Percentiles rank a stretch among this genome's conserved stretches.
phyloP scores from a whole-genome alignment of 495 filamentous ascomycete genomes.

The Choiromyces venosus region DNA sequence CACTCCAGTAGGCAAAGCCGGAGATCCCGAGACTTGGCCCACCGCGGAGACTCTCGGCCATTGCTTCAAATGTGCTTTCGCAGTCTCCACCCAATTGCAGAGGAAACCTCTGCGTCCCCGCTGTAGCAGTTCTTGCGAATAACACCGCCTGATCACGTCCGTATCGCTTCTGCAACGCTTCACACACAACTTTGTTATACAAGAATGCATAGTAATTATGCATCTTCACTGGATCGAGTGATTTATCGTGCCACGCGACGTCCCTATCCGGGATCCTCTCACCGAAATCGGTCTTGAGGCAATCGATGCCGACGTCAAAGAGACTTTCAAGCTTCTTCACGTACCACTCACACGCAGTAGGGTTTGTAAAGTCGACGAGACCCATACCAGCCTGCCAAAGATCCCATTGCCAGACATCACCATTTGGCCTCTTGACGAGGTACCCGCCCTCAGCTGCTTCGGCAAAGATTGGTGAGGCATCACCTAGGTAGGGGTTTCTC shows the following conservation, averaged over 20 bases:
- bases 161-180: constrained; percentile 55
- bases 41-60: constrained; percentile 68
- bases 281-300: constrained; percentile 70
- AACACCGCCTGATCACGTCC: constrained; percentile 57
- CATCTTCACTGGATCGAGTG: constrained; percentile 58
- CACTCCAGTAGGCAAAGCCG: constrained; percentile 64
- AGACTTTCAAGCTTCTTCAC: constrained; percentile 53
- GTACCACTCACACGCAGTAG: constrained; percentile 59
- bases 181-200: constrained; percentile 66
- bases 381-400: constrained; percentile 72
- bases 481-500: constrained; percentile 67
- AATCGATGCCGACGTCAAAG: constrained; percentile 61
- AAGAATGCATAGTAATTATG: constrained; percentile 70
- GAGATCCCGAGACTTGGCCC: constrained; percentile 60
- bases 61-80: constrained; percentile 65
- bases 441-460: constrained; percentile 62
- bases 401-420: constrained; percentile 69
- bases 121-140: constrained; percentile 62
- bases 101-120: constrained; percentile 63
- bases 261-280: constrained; percentile 62
- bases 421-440: constrained; percentile 62
- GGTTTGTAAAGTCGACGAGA: constrained; percentile 68
- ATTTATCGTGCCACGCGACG: constrained; percentile 54
- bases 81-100: constrained; percentile 65
- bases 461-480: constrained; percentile 60